Evolutionary conservation across 768 basidiomycete species (phyloP).

Genomic region (Suillus variegatus): DNA sequence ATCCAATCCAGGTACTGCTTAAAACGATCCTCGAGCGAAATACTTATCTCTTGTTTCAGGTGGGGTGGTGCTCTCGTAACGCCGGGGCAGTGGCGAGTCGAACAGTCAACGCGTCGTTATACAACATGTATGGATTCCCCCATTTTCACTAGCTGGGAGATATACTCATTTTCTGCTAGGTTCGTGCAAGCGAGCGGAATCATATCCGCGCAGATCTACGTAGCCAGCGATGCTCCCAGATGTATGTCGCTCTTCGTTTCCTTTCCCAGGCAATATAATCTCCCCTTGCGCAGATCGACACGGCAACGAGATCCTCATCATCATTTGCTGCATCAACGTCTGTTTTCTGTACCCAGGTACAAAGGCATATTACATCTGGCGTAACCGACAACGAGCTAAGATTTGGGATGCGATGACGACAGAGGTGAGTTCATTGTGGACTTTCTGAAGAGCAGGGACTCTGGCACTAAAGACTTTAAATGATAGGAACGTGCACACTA

Average conservation of each 20-base stretch:
- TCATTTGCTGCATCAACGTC: slow-evolving; percentile 51
- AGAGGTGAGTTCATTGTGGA: slow-evolving; percentile 34
- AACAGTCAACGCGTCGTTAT: slow-evolving; percentile 60
- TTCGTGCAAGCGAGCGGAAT: slow-evolving; percentile 46
- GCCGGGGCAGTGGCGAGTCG: slow-evolving; percentile 59
- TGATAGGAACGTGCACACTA: slow-evolving; percentile 55
- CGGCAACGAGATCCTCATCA: slow-evolving; percentile 59
- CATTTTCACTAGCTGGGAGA: no score
- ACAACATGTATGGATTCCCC: slow-evolving; percentile 45
- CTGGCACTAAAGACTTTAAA: neutral
- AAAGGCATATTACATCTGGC: slow-evolving; percentile 58
- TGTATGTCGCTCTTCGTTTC: slow-evolving; percentile 36
- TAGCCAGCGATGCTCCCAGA: slow-evolving; percentile 54
- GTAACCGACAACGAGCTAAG: slow-evolving; percentile 53
- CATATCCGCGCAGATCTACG: slow-evolving; percentile 59
- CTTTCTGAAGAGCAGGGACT: neutral
- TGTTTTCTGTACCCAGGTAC: slow-evolving; percentile 53
- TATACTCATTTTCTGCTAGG: slow-evolving; percentile 16
- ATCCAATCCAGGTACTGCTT: slow-evolving; percentile 44
- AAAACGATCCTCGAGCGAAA: neutral
- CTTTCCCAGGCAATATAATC: neutral
- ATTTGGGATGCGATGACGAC: slow-evolving; percentile 60
- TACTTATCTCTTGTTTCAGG: slow-evolving; percentile 20
- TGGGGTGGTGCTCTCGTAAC: slow-evolving; percentile 62
- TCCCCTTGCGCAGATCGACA: slow-evolving; percentile 42